Base-by-base conservation (phyloP, 768 basidiomycete species). In the Tulasnella sp. region DNA sequence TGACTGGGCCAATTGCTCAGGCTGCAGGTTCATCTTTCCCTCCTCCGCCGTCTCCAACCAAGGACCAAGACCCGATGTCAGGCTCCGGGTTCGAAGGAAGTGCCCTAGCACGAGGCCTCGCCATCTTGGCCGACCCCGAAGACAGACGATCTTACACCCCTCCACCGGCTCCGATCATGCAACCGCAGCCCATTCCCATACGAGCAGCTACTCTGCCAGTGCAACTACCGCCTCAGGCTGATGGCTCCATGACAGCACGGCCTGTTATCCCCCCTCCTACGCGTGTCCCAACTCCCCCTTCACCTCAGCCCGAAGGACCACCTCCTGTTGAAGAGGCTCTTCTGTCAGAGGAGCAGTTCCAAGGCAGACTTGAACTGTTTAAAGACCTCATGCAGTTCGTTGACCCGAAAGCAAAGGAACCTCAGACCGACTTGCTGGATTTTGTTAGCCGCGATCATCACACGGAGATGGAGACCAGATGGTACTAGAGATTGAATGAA, bases 321-420 rank as follows among this genome's bases (percentile, higher is more conserved):
- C 52, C 52, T 11, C 52, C 52, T 59, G 52, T 59, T 22, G 52
- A 59, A 59, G 52, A 59, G 22, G 52, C 52, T 3, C 5, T 59
- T 9, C 26, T 59, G 29, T 59, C 52, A 7, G 40, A 69, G 26
- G 44, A 52, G 35, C 42, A 34, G 19, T 69, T 69, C 37, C 39
- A 41, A 22, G 39, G 90, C 79, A 83, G 91, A 41, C 89, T 85
- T 67, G 85, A 87, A 74, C 85, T 90, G 73, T 92, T 92, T 77
- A 89, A 92, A 77, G 78, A 78, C 39, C 75, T 94, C 72, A 79
- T 92, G 82, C 82, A 79, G 74, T 90, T 89, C 78, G 83, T 93
- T 14, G 82, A 83, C 35, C 84, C 85, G 67, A 82, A 83, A 29
- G 86, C 86, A 73, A 93, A 89, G 79, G 86, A 93, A 78, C 91